Conservation (phyloP, 257 asterid genomes). For the Forsythia viridissima region DNA sequence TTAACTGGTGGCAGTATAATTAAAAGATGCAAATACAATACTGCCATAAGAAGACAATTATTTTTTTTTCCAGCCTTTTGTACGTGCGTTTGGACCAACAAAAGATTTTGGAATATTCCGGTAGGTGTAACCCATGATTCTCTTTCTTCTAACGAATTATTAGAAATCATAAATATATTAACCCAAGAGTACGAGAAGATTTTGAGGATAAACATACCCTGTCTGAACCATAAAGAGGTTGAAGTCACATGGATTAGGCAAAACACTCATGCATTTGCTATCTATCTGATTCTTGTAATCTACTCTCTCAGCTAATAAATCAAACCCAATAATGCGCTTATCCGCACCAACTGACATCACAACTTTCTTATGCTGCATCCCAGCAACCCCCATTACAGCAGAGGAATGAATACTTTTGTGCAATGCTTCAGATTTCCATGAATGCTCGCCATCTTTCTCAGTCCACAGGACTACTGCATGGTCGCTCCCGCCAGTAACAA, state of each 20-base stretch:
- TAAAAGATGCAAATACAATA: neutral
- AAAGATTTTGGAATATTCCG: neutral
- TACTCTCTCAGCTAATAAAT: constrained; percentile 48
- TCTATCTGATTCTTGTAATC: constrained; percentile 78
- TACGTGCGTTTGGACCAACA: neutral
- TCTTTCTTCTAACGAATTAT: neutral
- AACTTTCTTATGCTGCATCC: constrained; percentile 70
- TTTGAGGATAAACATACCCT: constrained; percentile 51
- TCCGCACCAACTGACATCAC: constrained; percentile 88
- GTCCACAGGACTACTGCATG: constrained; percentile 87
- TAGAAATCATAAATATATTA: neutral
- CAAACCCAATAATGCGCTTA: constrained; percentile 72
- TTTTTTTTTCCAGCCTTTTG: neutral
- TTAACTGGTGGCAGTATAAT: neutral
- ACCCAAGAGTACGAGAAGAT: neutral
- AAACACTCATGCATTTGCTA: constrained; percentile 90
- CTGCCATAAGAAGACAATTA: neutral
- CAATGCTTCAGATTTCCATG: constrained; percentile 65
- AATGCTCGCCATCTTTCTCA: constrained; percentile 56
- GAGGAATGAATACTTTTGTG: constrained; percentile 71
- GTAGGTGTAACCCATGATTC: neutral
- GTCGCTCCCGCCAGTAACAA: constrained; percentile 90
- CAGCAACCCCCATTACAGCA: constrained; percentile 95
- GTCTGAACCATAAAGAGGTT: constrained; percentile 96
- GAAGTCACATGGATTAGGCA: constrained; percentile 84